These are phyloP conservation scores for Ophiocordyceps camponoti-leonardi DNA, from an alignment of 2,329 filamentous ascomycete species.

Conservation along the genomic window DNA sequence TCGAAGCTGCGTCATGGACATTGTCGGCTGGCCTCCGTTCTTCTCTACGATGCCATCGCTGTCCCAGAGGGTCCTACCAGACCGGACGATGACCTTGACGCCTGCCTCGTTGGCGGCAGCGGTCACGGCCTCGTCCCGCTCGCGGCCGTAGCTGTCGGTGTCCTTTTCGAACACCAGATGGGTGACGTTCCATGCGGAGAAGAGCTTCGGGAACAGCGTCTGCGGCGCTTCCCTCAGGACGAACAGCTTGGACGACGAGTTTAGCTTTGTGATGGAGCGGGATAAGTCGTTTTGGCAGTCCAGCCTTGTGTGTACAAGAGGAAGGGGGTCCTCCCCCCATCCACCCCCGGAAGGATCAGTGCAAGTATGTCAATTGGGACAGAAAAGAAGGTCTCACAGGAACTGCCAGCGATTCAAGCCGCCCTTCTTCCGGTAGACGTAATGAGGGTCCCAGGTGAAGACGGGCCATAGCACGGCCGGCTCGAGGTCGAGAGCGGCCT, in stretches of 20 bases:
- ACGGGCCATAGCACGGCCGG: slow-evolving; percentile 55
- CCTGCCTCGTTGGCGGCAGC: slow-evolving; percentile 45
- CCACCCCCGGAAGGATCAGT: too few relatives aligned
- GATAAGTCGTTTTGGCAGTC: slow-evolving; percentile 61
- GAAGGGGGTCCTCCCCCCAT: too few relatives aligned
- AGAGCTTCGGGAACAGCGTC: slow-evolving; percentile 53
- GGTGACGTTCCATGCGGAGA: slow-evolving; percentile 56
- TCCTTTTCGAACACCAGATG: slow-evolving; percentile 69
- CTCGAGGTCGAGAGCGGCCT: slow-evolving; percentile 52
- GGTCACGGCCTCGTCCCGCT: slow-evolving; percentile 42
- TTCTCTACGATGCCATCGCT: slow-evolving; percentile 49
- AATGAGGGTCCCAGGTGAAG: slow-evolving; percentile 70
- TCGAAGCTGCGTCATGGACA: slow-evolving; percentile 54
- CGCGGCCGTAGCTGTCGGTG: slow-evolving; percentile 53
- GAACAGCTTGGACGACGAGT: slow-evolving; percentile 52
- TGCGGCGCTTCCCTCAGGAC: slow-evolving; percentile 57
- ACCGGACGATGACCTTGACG: slow-evolving; percentile 46
- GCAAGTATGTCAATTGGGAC: background rate
- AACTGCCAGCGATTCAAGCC: slow-evolving; percentile 63
- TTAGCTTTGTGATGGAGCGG: slow-evolving; percentile 47
- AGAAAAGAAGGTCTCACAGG: slow-evolving; percentile 22
- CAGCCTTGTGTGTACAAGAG: slow-evolving; percentile 26
- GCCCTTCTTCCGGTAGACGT: slow-evolving; percentile 55
- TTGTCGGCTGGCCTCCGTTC: slow-evolving; percentile 53
- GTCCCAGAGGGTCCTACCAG: slow-evolving; percentile 57